Percentiles rank a stretch among this genome's conserved stretches.
Evolutionary conservation across 495 filamentous ascomycete species (phyloP).

Genomic region (Xylaria longipes): DNA sequence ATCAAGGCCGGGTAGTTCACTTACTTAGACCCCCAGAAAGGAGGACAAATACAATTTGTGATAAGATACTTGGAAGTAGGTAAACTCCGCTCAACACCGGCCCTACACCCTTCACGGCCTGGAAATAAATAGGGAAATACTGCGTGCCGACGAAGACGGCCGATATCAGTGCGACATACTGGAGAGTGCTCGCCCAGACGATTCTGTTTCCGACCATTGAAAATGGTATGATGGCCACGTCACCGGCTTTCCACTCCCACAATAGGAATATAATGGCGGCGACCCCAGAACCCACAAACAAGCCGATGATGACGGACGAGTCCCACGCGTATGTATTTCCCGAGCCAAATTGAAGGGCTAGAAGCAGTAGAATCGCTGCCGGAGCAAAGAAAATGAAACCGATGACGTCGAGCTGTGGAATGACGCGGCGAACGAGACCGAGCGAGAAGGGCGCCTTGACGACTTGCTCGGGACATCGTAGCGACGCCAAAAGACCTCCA

Average conservation of each 20-base stretch:
- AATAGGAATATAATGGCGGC: conserved; percentile 49
- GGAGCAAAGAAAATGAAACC: conserved; percentile 58
- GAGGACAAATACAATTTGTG: conserved; percentile 56
- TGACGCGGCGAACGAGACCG: conserved; percentile 28
- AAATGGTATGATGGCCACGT: conserved; percentile 51
- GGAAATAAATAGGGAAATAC: conserved; percentile 73
- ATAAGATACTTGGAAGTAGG: conserved; percentile 59
- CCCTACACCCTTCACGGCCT: conserved; percentile 60
- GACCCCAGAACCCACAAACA: conserved; percentile 54
- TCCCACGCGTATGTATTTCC: conserved; percentile 53
- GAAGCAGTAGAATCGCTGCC: conserved; percentile 53
- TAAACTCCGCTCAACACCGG: conserved; percentile 60
- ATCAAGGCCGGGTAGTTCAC: conserved; percentile 33
- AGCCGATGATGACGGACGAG: conserved; percentile 44
- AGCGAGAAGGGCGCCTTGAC: conserved; percentile 33
- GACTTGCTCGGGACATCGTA: conserved; percentile 52
- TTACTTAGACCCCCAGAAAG: conserved; percentile 55
- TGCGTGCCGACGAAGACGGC: conserved; percentile 39
- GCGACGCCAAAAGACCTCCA: conserved; percentile 46
- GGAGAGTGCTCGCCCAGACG: conserved; percentile 41
- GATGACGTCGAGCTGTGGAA: conserved; percentile 54
- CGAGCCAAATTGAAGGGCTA: conserved; percentile 63
- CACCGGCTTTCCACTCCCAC: conserved; percentile 57
- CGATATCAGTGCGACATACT: conserved; percentile 34
- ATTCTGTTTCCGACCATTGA: conserved; percentile 39